Evolutionary conservation across 306 rosid genomes (phyloP), one percentile per base, ranked within the genome.

Genomic region (Cucurbita maxima): DNA sequence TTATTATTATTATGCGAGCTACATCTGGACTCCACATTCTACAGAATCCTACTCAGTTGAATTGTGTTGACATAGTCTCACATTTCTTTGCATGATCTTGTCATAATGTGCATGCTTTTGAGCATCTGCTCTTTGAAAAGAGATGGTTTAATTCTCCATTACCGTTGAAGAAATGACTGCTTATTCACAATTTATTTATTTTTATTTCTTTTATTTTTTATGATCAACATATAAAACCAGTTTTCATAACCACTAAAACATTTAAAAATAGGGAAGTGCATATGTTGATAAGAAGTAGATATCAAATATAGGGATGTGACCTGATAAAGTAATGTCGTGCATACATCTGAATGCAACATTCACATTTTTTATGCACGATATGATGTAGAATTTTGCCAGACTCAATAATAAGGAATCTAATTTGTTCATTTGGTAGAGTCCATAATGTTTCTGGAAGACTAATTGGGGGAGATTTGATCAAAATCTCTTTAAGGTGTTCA

Each of bases 401-500:
- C 37, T 43, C 34, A 30, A 30, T 5, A 64, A 7, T 64, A 41
- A 64, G 71, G 71, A 10, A 43, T 43, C 71, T 64, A 64, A 43
- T 53, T 18, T 18, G 5, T 43, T 64, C 25, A 41, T 43, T 41
- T n/a, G 71, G 16, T 64, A 64, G 71, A 15, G 71, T 1, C 52
- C 36, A 44, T 43, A 40, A 64, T 12, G 38, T 68, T 57, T 47
- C 73, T 68, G 73, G 78, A 20, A 68, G 8, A 69, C 3, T 3
- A 69, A 50, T 22, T 45, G 8, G 43, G 43, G 43, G 44, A 48
- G 74, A 15, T 69, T 69, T 48, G 22, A 69, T 14, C 58, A 48
- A 68, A 69, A 44, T 79, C 83, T 78, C 86, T 75, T 75, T 47
- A 43, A 79, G 87, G 85, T 77, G 83, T 84, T 50, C 83, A 82